Evolutionary conservation across 1,284 basidiomycete genomes (phyloP), one percentile per base, ranked within the genome.

Genomic region (Retiboletus flavoniger): DNA sequence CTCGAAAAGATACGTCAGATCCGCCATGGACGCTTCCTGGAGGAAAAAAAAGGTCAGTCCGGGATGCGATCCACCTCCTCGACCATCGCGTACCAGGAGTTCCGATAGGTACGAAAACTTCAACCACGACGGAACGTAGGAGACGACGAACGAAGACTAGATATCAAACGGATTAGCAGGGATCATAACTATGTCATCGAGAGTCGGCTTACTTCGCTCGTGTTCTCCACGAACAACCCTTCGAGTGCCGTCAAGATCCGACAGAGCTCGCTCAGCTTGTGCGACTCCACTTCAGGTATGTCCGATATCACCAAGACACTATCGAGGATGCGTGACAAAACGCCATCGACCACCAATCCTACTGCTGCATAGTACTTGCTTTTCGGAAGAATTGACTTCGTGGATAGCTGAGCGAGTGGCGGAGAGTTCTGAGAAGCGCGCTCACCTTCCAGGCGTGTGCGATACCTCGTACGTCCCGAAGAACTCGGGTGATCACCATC

Each of bases 21-120:
- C 96, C 32, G 85, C 91, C 67, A 98, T 84, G n/a, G 91, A 93
- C 1, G 93, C 94, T 71, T 93, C 91, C 92, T 93, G 60, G 48
- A 66, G 44, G 41, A 21, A 32, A 44, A 38, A 32, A 43, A 45
- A 64, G 46, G 24, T 51, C 26, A 51, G 51, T 54, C 26, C 42
- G 28, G 43, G 11, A 47, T 43, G 14, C 16, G 32, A 34, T 8
- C 8, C 39, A 19, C 39, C 56, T 38, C 45, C 36, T 16, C 49
- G 24, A 31, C 10, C 55, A 53, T 26, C 16, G 78, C 88, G 54
- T 59, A 93, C 93, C 74, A 98, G 71, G 11, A 98, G 77, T 69
- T 97, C 94, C 2, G 90, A 90, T 2, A 96, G 77, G 72, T 97
- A 98, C 19, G 89, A 93, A 71, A 93, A 95, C 69, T 96, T 96